Conservation (phyloP, 192 early-diverging fungal species). For the Backusella circina region DNA sequence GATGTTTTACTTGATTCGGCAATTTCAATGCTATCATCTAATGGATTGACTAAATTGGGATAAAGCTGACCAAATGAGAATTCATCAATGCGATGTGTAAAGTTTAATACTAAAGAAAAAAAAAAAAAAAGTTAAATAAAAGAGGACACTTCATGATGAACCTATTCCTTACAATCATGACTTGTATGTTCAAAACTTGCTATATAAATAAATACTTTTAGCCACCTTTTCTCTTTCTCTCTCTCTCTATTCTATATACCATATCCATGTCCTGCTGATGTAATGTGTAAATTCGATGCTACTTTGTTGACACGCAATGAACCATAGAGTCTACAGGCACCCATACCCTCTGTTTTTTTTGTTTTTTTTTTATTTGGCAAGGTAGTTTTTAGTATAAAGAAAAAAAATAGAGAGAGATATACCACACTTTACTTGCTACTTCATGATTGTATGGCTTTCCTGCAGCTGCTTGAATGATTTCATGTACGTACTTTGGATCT, state of each 20-base stretch:
- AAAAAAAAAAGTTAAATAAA: too few species aligned
- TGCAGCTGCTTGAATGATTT: slow-evolving; percentile 32
- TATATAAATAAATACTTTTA: slow-evolving; percentile 10
- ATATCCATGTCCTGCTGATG: slow-evolving; percentile 88
- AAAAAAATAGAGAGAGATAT: too few species aligned
- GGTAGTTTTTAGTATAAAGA: not conserved
- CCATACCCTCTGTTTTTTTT: slow-evolving; percentile 29
- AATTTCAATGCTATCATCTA: slow-evolving; percentile 76
- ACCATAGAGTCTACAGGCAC: slow-evolving; percentile 76
- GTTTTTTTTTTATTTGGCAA: not conserved
- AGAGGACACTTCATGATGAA: too few species aligned
- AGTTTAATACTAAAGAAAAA: slow-evolving; percentile 72
- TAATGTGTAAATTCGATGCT: slow-evolving; percentile 87
- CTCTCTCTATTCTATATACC: slow-evolving; percentile 28
- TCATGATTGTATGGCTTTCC: slow-evolving; percentile 22
- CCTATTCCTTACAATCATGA: slow-evolving; percentile 66
- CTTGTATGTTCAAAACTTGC: slow-evolving; percentile 54
- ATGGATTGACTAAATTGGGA: slow-evolving; percentile 82
- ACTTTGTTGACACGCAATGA: slow-evolving; percentile 76
- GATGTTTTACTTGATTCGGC: slow-evolving; percentile 46
- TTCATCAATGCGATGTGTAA: slow-evolving; percentile 91
- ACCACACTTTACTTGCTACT: slow-evolving; percentile 13
- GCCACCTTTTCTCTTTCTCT: too few species aligned
- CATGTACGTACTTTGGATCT: slow-evolving; percentile 32
- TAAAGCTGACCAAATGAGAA: slow-evolving; percentile 88